Base-by-base conservation (phyloP, 257 asterid genomes). In the Avicennia marina region DNA sequence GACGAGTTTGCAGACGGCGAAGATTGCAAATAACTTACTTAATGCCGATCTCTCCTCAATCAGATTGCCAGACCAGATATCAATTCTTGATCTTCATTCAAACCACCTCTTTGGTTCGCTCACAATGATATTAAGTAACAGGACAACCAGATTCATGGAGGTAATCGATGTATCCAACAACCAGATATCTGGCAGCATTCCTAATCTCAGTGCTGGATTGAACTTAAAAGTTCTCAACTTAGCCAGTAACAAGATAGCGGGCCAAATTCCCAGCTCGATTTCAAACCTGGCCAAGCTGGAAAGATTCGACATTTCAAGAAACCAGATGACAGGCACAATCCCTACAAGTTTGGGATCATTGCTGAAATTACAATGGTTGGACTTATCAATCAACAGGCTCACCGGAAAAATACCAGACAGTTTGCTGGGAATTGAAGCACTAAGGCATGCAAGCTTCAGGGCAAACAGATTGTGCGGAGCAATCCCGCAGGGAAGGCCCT, bases 401-500 rank as follows among this genome's bases (percentile, higher is more conserved):
- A 63, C 64, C 0, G 98, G 96, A 11, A 76, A 60, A 48, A 91
- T 91, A 29, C 98, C 98, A 12, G 75, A 46, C 1, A 80, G 84
- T 25, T 66, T 89, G 75, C 71, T 86, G 60, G 80, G 76, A 43
- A 79, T 83, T 18, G 62, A 72, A 68, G 65, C 69, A 19, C 42
- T 91, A 15, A 80, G 47, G 34, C 95, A 91, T 56, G 93, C 83
- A 54, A 85, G 75, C 73, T 86, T 91, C 73, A 76, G 95, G 58
- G 86, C 81, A 32, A 91, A 91, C 53, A 76, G 64, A 72, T 49
- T 91, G 65, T 85, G 98, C 47, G 98, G 98, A 47, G 70, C 59
- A 78, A 91, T 91, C 26, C 98, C 98, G n/a, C 95, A 80, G 31
- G 84, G 84, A 21, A 76, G 89, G 46, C 98, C 98, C 7, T 76